Evolutionary conservation across 805 yeast genomes (phyloP).

Genomic region (Wickerhamiella spandovensis): DNA sequence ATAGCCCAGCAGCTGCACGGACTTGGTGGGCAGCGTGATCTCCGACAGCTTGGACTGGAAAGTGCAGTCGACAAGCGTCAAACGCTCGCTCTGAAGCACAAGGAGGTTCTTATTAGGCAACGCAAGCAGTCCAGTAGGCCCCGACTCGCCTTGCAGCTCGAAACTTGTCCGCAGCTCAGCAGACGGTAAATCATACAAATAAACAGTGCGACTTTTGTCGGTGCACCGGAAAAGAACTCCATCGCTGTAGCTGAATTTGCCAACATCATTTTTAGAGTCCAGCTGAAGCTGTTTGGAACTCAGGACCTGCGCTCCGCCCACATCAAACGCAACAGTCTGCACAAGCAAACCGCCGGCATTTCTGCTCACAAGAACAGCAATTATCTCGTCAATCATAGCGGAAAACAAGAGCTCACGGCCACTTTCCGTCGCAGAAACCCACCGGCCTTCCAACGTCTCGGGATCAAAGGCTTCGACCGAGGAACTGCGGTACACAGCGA

Average conservation of each 20-base stretch:
- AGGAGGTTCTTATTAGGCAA: slow-evolving; percentile 11
- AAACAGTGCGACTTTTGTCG: neutral
- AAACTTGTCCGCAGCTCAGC: slow-evolving; percentile 2
- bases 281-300: neutral
- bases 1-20: slow-evolving; percentile 7
- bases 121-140: slow-evolving; percentile 8
- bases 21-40: neutral
- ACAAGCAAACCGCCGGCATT: neutral
- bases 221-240: slow-evolving; percentile 6
- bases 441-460: neutral
- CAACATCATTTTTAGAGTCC: neutral
- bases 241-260: slow-evolving; percentile 4
- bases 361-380: neutral
- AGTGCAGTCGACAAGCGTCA: slow-evolving; percentile 13
- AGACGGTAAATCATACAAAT: slow-evolving; percentile 5
- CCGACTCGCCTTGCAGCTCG: slow-evolving; percentile 6
- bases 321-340: slow-evolving; percentile 1
- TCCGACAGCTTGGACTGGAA: slow-evolving; percentile 10
- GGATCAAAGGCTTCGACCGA: slow-evolving; percentile 3
- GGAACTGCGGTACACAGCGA: slow-evolving; percentile 2
- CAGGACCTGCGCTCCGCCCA: neutral
- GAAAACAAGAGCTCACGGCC: neutral
- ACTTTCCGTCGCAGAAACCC: slow-evolving; percentile 1
- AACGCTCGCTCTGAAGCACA: slow-evolving; percentile 3
- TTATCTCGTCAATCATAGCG: slow-evolving; percentile 4